These are phyloP conservation scores for Conringia planisiliqua DNA, from an alignment of 345 rosid species.

Conservation along the genomic window DNA sequence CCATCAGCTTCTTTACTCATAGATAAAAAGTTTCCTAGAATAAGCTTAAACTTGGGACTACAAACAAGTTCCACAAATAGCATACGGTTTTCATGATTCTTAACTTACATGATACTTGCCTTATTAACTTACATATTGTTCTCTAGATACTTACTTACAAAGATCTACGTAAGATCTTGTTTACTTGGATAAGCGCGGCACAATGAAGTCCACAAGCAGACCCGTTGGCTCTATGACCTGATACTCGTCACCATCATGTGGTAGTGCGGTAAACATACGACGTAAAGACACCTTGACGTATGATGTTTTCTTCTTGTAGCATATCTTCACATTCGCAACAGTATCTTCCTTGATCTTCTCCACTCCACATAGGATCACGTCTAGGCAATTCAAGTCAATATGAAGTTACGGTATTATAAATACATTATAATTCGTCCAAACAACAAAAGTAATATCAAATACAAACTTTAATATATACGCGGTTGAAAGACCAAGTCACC, in stretches of 20 bases:
- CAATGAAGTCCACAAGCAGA: constrained; percentile 19
- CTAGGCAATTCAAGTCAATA: too few species aligned
- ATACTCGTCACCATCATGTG: not conserved
- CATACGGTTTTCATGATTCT: not conserved
- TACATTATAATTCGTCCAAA: too few species aligned
- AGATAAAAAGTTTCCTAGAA: not conserved
- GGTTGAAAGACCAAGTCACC: not conserved
- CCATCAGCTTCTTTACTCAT: not conserved
- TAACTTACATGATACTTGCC: not conserved
- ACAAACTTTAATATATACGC: not conserved
- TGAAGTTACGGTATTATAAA: too few species aligned
- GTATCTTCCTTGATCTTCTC: not conserved
- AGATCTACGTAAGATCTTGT: not conserved
- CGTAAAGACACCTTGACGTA: not conserved
- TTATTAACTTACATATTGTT: not conserved
- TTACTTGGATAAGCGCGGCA: not conserved
- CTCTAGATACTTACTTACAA: constrained; percentile 3
- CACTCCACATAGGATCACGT: too few species aligned
- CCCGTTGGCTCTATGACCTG: constrained; percentile 12
- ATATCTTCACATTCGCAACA: not conserved
- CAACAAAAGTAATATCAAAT: too few species aligned
- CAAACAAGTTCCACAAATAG: not conserved
- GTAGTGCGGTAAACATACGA: not conserved
- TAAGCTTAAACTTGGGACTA: not conserved
- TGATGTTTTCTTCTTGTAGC: constrained; percentile 8